Evolutionary conservation across 306 rosid genomes (phyloP).

Genomic region (Castanopsis chinensis): DNA sequence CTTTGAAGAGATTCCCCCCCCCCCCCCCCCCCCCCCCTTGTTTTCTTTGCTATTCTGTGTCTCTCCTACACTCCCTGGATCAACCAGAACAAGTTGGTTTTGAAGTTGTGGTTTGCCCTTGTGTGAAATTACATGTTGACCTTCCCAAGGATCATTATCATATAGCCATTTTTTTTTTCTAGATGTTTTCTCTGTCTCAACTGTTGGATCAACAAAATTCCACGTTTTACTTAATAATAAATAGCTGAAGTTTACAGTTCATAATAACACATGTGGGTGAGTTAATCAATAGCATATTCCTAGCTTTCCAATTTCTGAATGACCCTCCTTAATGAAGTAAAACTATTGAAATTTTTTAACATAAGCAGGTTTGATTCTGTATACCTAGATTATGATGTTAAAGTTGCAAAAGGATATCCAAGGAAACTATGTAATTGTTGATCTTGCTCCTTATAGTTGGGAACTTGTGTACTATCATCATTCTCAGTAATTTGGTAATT

Average conservation of each 20-base stretch:
- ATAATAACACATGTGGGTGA: neutral
- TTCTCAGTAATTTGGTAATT: neutral
- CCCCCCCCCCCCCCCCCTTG: no score
- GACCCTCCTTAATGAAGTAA: neutral
- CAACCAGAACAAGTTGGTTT: neutral
- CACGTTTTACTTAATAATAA: neutral
- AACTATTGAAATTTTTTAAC: neutral
- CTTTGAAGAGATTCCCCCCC: neutral
- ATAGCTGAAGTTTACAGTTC: neutral
- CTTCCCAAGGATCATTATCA: neutral
- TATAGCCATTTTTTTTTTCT: neutral
- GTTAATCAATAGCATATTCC: neutral
- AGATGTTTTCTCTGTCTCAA: neutral
- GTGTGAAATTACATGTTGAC: neutral
- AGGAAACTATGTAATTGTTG: conserved; percentile 78
- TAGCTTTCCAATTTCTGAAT: neutral
- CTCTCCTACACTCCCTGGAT: neutral
- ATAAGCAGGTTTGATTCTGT: conserved; percentile 64
- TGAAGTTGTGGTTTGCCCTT: neutral
- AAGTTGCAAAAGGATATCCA: conserved; percentile 80
- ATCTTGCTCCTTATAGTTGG: conserved; percentile 69
- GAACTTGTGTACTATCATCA: neutral
- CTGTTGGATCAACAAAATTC: neutral
- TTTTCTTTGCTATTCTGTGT: neutral
- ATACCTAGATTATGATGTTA: conserved; percentile 63